Evolutionary conservation across 164 flowering plant genomes (phyloP).

Genomic region (Piper longum): DNA sequence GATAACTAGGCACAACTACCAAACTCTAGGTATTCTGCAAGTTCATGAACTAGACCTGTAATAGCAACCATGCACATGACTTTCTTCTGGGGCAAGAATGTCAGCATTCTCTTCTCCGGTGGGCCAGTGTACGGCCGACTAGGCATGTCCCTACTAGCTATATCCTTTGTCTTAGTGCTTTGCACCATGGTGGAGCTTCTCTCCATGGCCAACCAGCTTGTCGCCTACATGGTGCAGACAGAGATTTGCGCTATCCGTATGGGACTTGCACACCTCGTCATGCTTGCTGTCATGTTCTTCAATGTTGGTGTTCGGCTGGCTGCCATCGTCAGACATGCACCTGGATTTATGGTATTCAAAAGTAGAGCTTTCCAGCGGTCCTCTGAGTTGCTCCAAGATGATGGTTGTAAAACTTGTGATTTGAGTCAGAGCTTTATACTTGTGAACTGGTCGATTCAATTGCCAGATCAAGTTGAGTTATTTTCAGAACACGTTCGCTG

Average conservation of each 20-base stretch:
- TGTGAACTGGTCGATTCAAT: too few species aligned
- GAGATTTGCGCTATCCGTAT: conserved; percentile 17
- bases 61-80: conserved; percentile 19
- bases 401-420: too few species aligned
- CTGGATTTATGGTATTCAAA: conserved; percentile 19
- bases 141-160: conserved; percentile 23
- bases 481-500: too few species aligned
- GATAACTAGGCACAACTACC: too few species aligned
- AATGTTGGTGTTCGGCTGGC: conserved; percentile 21
- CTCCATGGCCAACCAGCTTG: conserved; percentile 8
- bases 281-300: conserved; percentile 36
- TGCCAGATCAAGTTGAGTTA: too few species aligned
- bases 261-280: conserved; percentile 30
- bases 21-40: too few species aligned
- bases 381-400: neutral
- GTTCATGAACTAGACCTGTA: too few species aligned
- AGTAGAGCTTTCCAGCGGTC: conserved; percentile 3
- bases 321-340: conserved; percentile 21
- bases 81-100: conserved; percentile 32
- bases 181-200: conserved; percentile 21
- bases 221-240: conserved; percentile 13
- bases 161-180: conserved; percentile 15
- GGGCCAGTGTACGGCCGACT: conserved; percentile 22
- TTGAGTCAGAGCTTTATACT: too few species aligned
- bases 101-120: conserved; percentile 20